Base-by-base conservation (phyloP, 176 grass and related monocot species). In the Triticum dicoccoides region DNA sequence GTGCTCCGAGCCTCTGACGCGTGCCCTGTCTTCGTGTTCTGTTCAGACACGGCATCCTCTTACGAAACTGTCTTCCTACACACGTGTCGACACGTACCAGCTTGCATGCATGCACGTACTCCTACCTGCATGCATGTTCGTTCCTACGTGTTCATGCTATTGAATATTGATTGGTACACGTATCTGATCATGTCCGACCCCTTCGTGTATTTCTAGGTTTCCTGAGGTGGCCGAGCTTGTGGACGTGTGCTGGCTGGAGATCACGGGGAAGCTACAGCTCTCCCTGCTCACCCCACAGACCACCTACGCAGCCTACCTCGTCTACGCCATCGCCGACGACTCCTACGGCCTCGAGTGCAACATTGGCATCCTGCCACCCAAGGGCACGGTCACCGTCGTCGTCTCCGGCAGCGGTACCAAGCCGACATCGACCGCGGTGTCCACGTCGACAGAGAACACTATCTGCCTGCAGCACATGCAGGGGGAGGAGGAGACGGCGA, bases 181-280 rank as follows among this genome's bases (percentile, higher is more conserved):
- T 54, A 18, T 76, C 11, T 64, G 39, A 73, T 73, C 11, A 39
- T 44, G 41, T 21, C 58, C 41, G 54, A 20, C 2, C 3, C 24
- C 10, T 44, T 7, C 6, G 0, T 21, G 3, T n/a, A 18, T 80
- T 25, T 34, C 4, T 67, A 97, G 95, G 77, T 97, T 94, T 6
- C 64, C 81, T 0, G 95, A 94, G 90, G 94, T 80, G 2, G 94
- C 88, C 1, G 85, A 92, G 83, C 85, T 97, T 1, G 63, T 97
- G 2, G 69, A 85, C 33, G 88, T 88, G 76, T 90, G 92, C 58
- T 94, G 94, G 92, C 81, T 94, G 17, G 88, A 94, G 82, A 90
- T 97, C 20, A 73, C 11, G 9, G 92, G 94, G 20, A 88, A 88
- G 63, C 73, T 97, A 4, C 38, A 65, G n/a, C 83, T 86, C 64